phyloP scores from a whole-genome alignment of 805 yeast species.

The Cyberlindnera saturnus region DNA sequence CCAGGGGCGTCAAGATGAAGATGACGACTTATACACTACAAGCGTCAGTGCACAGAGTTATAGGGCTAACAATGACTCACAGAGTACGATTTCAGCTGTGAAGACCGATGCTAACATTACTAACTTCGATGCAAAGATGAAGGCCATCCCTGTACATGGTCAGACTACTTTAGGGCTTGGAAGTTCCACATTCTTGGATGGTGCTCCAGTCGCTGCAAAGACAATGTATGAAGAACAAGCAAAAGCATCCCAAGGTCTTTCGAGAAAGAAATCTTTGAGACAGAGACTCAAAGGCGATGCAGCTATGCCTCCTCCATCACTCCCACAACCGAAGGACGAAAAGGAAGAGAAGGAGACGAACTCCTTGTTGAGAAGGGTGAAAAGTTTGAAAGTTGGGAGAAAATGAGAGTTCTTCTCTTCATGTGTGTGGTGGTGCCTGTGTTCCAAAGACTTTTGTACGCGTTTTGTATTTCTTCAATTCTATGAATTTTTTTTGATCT shows the following conservation, averaged over 20 bases:
- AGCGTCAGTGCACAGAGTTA: conserved; percentile 9
- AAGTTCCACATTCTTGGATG: conserved; percentile 86
- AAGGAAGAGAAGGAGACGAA: conserved; percentile 30
- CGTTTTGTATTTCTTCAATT: not conserved
- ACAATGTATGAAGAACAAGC: conserved; percentile 35
- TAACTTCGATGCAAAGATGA: conserved; percentile 65
- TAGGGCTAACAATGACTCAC: conserved; percentile 9
- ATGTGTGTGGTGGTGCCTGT: conserved; percentile 2
- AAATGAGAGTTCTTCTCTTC: conserved; percentile 6
- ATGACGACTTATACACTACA: conserved; percentile 26
- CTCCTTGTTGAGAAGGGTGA: conserved; percentile 76
- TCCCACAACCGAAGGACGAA: too few species aligned
- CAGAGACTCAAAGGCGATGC: conserved; percentile 43
- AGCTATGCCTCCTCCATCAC: not conserved
- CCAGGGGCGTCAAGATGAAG: conserved; percentile 63
- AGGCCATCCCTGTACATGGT: conserved; percentile 78
- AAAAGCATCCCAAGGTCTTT: conserved; percentile 41
- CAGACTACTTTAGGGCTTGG: conserved; percentile 84
- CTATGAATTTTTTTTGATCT: not conserved
- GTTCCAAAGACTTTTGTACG: not conserved
- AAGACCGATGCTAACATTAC: conserved; percentile 45
- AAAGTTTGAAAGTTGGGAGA: conserved; percentile 76
- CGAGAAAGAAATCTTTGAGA: conserved; percentile 79
- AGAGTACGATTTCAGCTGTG: conserved; percentile 32
- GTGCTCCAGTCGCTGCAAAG: conserved; percentile 77